Conservation (phyloP, 805 yeast genomes). For the Candida pseudofarinosa region DNA sequence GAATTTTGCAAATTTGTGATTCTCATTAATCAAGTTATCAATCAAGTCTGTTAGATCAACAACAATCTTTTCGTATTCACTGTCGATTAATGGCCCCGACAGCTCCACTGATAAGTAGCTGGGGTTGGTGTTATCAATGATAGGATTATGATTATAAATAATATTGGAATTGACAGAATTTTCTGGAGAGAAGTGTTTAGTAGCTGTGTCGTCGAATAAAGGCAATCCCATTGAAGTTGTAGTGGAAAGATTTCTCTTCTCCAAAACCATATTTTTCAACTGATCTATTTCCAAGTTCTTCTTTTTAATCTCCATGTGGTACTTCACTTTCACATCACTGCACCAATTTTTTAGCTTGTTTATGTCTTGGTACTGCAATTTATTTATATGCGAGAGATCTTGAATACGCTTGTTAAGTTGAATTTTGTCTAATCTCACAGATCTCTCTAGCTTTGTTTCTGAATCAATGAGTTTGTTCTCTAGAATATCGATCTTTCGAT, state of each 20-base stretch:
- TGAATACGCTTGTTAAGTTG: slow-evolving; percentile 12
- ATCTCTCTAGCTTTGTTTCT: slow-evolving; percentile 14
- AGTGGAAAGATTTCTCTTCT: slow-evolving; percentile 27
- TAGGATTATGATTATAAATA: slow-evolving; percentile 31
- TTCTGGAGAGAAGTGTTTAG: neutral
- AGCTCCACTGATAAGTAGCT: neutral
- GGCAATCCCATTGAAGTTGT: slow-evolving; percentile 26
- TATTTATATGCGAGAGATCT: slow-evolving; percentile 16
- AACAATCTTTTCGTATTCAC: slow-evolving; percentile 30
- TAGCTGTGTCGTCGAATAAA: slow-evolving; percentile 4
- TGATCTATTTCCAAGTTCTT: slow-evolving; percentile 28
- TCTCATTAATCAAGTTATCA: slow-evolving; percentile 33
- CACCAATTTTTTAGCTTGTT: slow-evolving; percentile 24
- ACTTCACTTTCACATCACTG: slow-evolving; percentile 27
- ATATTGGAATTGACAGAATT: slow-evolving; percentile 17
- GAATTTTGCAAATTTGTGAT: slow-evolving; percentile 31
- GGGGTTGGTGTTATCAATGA: slow-evolving; percentile 17
- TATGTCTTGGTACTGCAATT: slow-evolving; percentile 27
- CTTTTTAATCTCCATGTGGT: slow-evolving; percentile 32
- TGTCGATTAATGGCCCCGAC: slow-evolving; percentile 13
- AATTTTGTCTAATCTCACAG: slow-evolving; percentile 18
- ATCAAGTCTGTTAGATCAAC: slow-evolving; percentile 31
- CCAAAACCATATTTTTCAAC: slow-evolving; percentile 31
- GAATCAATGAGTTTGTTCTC: slow-evolving; percentile 15
- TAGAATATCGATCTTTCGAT: slow-evolving; percentile 16